Evolutionary conservation across 345 rosid genomes (phyloP).

Genomic region (Euphorbia tirucalli): DNA sequence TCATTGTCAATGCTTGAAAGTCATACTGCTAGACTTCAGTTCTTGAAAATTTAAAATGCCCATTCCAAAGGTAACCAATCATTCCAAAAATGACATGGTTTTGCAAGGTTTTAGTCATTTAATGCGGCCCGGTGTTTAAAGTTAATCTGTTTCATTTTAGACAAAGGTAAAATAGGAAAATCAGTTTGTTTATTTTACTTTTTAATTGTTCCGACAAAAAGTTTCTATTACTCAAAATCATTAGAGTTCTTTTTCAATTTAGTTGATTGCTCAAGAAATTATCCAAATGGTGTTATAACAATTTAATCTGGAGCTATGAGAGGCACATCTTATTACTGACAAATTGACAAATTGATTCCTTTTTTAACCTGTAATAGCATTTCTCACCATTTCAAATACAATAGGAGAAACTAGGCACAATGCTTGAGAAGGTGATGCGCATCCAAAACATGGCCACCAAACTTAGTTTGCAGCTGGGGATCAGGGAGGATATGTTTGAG

Average conservation of each 20-base stretch:
- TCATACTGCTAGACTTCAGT: not conserved
- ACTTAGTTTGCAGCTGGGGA: conserved; percentile 49
- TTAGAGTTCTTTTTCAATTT: not conserved
- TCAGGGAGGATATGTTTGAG: conserved; percentile 49
- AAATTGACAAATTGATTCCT: not conserved
- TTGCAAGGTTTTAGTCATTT: not conserved
- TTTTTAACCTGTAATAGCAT: conserved; percentile 15
- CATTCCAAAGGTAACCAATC: not conserved
- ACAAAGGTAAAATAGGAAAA: no score
- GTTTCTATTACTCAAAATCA: no score
- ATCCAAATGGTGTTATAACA: no score
- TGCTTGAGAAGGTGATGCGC: conserved; percentile 83
- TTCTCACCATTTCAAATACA: conserved; percentile 19
- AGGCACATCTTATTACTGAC: not conserved
- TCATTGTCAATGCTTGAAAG: not conserved
- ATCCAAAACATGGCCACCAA: conserved; percentile 51
- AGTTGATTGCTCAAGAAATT: not conserved
- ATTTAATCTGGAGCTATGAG: not conserved
- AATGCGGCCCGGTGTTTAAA: not conserved
- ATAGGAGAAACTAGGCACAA: conserved; percentile 94
- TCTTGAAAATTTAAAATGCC: not conserved
- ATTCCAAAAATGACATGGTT: not conserved
- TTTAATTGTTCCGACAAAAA: not conserved
- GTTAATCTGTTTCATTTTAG: no score
- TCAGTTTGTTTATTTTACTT: not conserved